A percentile compares a stretch with the other conserved stretches of the same genome.
Conservation (phyloP, 1,284 basidiomycete species). For the Mycena sp. region DNA sequence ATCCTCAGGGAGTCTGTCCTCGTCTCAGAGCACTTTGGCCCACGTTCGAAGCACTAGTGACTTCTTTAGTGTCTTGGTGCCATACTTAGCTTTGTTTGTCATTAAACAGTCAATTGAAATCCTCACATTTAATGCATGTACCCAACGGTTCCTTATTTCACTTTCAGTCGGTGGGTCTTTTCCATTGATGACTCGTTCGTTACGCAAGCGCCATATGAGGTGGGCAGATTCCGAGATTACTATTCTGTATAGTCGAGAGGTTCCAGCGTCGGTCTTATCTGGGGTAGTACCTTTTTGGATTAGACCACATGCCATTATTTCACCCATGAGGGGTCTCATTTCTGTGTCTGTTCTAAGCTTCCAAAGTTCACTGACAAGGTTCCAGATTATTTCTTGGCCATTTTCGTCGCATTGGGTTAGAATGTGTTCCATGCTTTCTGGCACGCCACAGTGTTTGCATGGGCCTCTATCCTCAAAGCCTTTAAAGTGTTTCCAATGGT, state of each 20-base stretch:
- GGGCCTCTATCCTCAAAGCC: constrained; percentile 24
- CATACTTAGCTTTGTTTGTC: constrained; percentile 18
- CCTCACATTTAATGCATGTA: constrained; percentile 6
- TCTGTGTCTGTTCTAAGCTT: not conserved
- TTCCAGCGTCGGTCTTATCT: not conserved
- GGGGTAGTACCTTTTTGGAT: constrained; percentile 2
- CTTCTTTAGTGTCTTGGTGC: constrained; percentile 1
- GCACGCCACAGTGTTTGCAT: constrained; percentile 33
- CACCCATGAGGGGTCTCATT: constrained; percentile 1
- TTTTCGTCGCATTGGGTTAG: constrained; percentile 34
- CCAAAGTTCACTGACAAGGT: constrained; percentile 24
- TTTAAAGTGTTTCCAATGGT: constrained; percentile 33
- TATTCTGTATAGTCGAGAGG: constrained; percentile 32
- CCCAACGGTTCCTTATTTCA: constrained; percentile 20
- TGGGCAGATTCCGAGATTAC: constrained; percentile 34
- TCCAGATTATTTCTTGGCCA: constrained; percentile 35
- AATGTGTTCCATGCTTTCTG: constrained; percentile 42
- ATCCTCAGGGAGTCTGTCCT: constrained; percentile 17
- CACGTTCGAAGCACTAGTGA: constrained; percentile 21
- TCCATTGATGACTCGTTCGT: constrained; percentile 33
- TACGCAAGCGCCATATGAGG: constrained; percentile 40
- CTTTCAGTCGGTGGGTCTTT: not conserved
- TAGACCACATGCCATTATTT: constrained; percentile 21
- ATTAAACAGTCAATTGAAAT: constrained; percentile 11
- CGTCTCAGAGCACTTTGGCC: constrained; percentile 6